Base-by-base conservation (phyloP, 352 stramenopile genomes). In the Globisporangium spiculum region DNA sequence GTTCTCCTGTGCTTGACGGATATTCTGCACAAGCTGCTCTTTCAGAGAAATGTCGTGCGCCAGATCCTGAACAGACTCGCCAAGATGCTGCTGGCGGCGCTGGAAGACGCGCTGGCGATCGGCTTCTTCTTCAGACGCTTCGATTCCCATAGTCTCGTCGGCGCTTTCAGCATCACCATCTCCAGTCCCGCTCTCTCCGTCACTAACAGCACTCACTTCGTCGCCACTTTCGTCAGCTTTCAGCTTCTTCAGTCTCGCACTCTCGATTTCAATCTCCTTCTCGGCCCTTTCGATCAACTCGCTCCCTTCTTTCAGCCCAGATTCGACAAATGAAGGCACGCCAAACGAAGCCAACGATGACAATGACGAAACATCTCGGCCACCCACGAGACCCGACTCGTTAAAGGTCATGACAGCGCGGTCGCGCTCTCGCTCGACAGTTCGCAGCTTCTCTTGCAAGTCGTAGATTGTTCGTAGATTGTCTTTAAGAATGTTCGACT, bases 11-110 rank as follows among this genome's bases (percentile, higher is more conserved):
- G 83, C 77, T 41, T 90, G 78, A 1, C 83, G 82, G 62, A 96
- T 86, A 52, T 90, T 92, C 34, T 92, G 80, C 9, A 95, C 77
- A 18, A 96, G 79, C 24, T 95, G 84, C 68, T 96, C 87, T 59
- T 96, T 96, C 22, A 95, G 65, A 8, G 89, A 93, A 69, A 96
- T 96, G 38, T 95, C 83, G 38, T 92, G 84, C 32, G 84, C 78
- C 24, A 96, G 67, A 55, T 93, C 87, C 60, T 94, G 78, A 5
- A 95, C 87, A 3, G 83, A 91, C 38, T 94, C 84, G 16, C 89
- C 87, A 26, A 96, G 70, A 48, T 94, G 83, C 10, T 83, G 81
- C 58, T 96, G 89, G 3, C 87, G 84, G 38, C 85, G 79, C 69
- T 95, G 76, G 65, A 96, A 96, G 27, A 94, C 86, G n/a, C 84